Evolutionary conservation across 306 rosid genomes (phyloP).

Genomic region (Trichosanthes truncata): DNA sequence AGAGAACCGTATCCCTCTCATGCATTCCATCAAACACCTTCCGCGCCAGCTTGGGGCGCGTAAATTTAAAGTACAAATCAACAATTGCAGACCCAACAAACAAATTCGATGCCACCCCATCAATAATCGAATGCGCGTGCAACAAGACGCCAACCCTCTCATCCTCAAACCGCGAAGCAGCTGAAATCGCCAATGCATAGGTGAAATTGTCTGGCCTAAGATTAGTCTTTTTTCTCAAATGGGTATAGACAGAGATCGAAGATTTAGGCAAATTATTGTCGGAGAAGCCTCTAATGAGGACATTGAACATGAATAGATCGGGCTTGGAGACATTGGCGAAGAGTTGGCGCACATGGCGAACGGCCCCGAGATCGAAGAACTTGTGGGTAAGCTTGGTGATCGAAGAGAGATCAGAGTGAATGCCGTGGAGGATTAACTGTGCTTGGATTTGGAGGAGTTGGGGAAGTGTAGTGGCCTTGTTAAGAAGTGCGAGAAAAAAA

Average conservation of each 20-base stretch:
- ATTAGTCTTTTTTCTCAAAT: conserved; percentile 35
- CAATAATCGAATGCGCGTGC: conserved; percentile 59
- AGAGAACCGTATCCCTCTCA: conserved; percentile 53
- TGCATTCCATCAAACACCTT: conserved; percentile 74
- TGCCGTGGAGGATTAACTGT: conserved; percentile 59
- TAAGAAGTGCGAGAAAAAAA: conserved; percentile 42
- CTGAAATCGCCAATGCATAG: conserved; percentile 47
- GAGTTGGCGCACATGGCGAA: conserved; percentile 48
- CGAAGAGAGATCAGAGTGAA: conserved; percentile 53
- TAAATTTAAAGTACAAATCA: conserved; percentile 52
- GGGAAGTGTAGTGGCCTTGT: conserved; percentile 30
- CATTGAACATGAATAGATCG: conserved; percentile 80
- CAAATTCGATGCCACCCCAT: conserved; percentile 43
- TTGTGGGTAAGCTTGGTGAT: conserved; percentile 78
- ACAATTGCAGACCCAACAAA: conserved; percentile 65
- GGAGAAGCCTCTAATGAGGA: conserved; percentile 60
- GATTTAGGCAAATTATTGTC: conserved; percentile 33
- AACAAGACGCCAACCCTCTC: conserved; percentile 37
- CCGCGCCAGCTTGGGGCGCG: conserved; percentile 41
- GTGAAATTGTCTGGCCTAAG: conserved; percentile 64
- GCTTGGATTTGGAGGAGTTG: conserved; percentile 66
- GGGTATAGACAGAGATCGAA: conserved; percentile 49
- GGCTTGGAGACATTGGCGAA: conserved; percentile 57
- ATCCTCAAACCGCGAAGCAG: conserved; percentile 32
- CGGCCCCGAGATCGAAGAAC: conserved; percentile 63